Evolutionary conservation across 352 stramenopile genomes (phyloP).

Genomic region (Phytophthora ramorum): DNA sequence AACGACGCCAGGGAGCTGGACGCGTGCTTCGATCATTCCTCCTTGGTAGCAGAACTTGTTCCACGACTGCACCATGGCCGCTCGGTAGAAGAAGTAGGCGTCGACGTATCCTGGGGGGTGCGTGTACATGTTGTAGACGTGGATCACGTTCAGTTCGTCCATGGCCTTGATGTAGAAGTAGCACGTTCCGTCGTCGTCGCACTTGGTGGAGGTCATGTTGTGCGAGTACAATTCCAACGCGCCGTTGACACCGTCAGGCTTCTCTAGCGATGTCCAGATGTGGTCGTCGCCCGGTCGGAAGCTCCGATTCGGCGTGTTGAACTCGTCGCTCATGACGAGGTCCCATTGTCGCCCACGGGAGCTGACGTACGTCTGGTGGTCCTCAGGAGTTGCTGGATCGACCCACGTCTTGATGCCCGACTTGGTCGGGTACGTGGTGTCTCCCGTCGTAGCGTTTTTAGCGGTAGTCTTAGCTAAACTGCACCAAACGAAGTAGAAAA

Average conservation of each 20-base stretch:
- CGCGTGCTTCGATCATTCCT: constrained; percentile 89
- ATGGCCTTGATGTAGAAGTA: constrained; percentile 54
- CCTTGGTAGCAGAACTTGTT: constrained; percentile 97
- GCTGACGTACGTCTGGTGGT: constrained; percentile 38
- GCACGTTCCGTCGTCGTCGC: constrained; percentile 55
- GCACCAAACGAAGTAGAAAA: not conserved
- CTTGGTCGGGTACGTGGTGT: constrained; percentile 31
- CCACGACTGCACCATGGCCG: constrained; percentile 93
- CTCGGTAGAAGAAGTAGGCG: constrained; percentile 58
- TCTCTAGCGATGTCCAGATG: constrained; percentile 94
- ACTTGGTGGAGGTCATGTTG: constrained; percentile 69
- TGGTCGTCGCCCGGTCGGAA: constrained; percentile 94
- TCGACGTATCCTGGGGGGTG: constrained; percentile 55
- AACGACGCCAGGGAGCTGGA: constrained; percentile 87
- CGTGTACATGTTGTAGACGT: constrained; percentile 67
- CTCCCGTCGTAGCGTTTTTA: constrained; percentile 16
- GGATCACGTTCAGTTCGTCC: constrained; percentile 46
- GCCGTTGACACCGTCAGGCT: constrained; percentile 92
- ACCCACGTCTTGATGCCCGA: constrained; percentile 59
- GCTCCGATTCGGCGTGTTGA: constrained; percentile 86
- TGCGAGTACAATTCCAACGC: constrained; percentile 93
- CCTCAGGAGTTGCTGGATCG: constrained; percentile 45
- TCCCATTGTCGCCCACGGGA: constrained; percentile 59
- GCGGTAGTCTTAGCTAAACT: not conserved
- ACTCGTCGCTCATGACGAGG: constrained; percentile 95